Evolutionary conservation across 495 filamentous ascomycete species (phyloP), one percentile per base, ranked within the genome.

Genomic region (Talaromyces wortmannii): DNA sequence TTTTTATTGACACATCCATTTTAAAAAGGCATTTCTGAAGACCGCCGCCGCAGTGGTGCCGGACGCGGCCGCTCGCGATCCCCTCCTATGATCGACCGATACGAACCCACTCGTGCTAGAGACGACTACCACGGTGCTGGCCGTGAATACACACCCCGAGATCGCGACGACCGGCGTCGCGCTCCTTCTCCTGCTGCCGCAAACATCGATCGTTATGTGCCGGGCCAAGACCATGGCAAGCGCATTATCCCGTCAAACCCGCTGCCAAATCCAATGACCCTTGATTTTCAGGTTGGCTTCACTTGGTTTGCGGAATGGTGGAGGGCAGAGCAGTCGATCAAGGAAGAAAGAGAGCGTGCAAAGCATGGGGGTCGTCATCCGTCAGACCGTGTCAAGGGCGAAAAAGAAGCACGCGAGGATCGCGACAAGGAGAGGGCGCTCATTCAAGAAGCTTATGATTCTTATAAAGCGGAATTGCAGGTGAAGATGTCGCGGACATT

Each of bases 251-350:
- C 80, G 7, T 72, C 73, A 4, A 95, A 95, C 61, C 89, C 87
- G 4, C 67, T 96, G 33, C 78, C 84, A 13, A 89, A 97, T 60
- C 94, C 94, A 6, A 75, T 91, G 52, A 87, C 81, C 49, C 77
- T 97, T 8, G 88, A 96, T 12, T 95, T 87, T 59, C 92, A 97
- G 67, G 94, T 96, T 48, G 92, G 94, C 0, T 97, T 97, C 72
- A 96, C 88, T 23, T 97, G 86, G 70, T 99, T 95, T 64, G 88
- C 90, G 6, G 95, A 97, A 68, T 99, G 94, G 94, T 97, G 92
- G 91, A 78, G 91, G 54, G 72, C 79, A 8, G 91, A 96, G 61
- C 88, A 95, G 65, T 78, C 78, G 29, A 86, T 95, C 55, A 92
- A 91, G 64, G 90, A 95, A 52, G 90, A 95, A 56, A 87, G 86